Base-by-base conservation (phyloP, 2,329 filamentous ascomycete species). In the Capronia americana region DNA sequence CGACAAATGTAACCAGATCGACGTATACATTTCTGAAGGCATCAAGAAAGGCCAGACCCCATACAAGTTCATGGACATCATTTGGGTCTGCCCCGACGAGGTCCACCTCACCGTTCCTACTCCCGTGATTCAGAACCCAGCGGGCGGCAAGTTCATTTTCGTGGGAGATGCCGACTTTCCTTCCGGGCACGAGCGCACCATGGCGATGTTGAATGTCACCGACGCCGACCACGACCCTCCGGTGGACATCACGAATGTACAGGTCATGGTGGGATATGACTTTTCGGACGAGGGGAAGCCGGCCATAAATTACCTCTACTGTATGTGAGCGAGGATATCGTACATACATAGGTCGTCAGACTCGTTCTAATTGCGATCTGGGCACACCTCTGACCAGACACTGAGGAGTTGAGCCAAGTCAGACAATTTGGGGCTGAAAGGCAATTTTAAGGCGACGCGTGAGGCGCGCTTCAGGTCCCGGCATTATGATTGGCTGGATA, bases 201-300 rank as follows among this genome's bases (percentile, higher is more conserved):
- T 51, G 20, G 48, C 48, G 48, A 51, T 51, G 48, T 51, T 51
- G 48, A 51, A 51, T 24, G 54, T 38, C 26, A 23, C 54, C 7
- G 54, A 57, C 28, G 32, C 26, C 1, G 20, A 12, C 23, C 32
- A 57, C 32, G 11, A 32, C 1, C 28, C 28, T n/a, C 54, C 28
- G n/a, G 8, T 57, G 30, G 20, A 23, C 11, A 23, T 34, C 30
- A 12, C 20, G 17, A 57, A 38, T 20, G 30, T 57, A 3, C 54
- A 57, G 54, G 54, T 38, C 30, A 32, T 23, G 54, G 54, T 38
- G 26, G 54, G 28, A 32, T 38, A 38, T 30, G 20, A 23, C 20
- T 10, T 11, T 23, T 28, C 48, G n/a, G 20, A 28, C 48, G 7
- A 14, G 4, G 24, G 24, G 7, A 23, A 51, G 48, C 48, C 24